Base-by-base conservation (phyloP, 257 asterid species). In the Dorcoceras hygrometricum region DNA sequence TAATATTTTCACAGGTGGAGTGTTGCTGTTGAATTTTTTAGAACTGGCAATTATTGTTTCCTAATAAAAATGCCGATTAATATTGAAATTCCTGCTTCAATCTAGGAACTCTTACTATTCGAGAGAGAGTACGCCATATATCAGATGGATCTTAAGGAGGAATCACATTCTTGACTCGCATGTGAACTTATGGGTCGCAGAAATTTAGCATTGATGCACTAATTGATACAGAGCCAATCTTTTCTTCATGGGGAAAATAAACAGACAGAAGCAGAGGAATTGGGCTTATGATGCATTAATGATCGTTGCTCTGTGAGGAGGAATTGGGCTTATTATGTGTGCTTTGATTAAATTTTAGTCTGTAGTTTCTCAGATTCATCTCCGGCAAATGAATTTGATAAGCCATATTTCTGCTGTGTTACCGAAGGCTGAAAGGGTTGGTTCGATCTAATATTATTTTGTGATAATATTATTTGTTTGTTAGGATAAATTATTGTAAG, bases 41-140 rank as follows among this genome's bases (percentile, higher is more conserved):
- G 62, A 9, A 16, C 56, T 29, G 7, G 14, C 46, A 32, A 19
- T 71, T 29, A 25, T 23, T 24, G 28, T 16, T 3, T 26, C 22
- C 50, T 7, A 46, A 14, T 23, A 5, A 11, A n/a, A 11, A 32
- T 31, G 39, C 72, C 56, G 57, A 62, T 58, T 59, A 55, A 28
- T 29, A 64, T 53, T 58, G 50, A 72, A 60, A 56, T 24, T 67
- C 67, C 0, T 39, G 43, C 56, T 43, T 58, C 36, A 36, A 6
- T 82, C 77, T 89, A 94, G 99, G 97, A 94, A 78, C 82, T 94
- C 48, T 79, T 94, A 64, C 59, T 79, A 71, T 87, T 85, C 71
- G 95, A 90, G 87, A 82, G 99, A 74, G 95, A 90, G 28, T 93
- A 88, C 68, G n/a, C 83, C 1, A 78, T 94, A 69, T 67, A 65